Conservation (phyloP, 345 rosid genomes). For the Arabis hirsuta region DNA sequence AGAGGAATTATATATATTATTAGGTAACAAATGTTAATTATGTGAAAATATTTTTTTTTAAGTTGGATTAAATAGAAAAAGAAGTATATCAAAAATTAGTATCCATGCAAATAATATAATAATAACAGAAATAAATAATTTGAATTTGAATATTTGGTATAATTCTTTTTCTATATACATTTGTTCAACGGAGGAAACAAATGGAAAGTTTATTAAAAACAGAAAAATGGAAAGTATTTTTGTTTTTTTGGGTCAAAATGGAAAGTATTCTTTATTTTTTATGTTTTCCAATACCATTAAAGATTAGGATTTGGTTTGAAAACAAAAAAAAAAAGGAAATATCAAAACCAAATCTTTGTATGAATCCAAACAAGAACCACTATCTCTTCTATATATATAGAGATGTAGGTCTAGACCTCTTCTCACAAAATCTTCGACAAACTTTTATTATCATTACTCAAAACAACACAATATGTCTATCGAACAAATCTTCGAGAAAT, state of each 20-base stretch:
- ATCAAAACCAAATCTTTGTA: no score
- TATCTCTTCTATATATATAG: slow-evolving; percentile 19
- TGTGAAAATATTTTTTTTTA: no score
- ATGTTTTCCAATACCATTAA: not conserved
- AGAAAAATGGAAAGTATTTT: not conserved
- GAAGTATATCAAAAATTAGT: no score
- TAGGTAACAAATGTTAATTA: no score
- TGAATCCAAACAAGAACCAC: no score
- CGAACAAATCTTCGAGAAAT: not conserved
- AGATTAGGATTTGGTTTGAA: not conserved
- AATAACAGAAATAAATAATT: no score
- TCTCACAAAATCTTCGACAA: not conserved
- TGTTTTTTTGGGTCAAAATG: not conserved
- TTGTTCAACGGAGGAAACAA: not conserved
- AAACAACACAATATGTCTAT: slow-evolving; percentile 8
- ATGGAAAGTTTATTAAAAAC: not conserved
- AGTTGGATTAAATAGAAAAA: no score
- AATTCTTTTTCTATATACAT: not conserved
- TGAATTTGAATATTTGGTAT: no score
- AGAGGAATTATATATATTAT: no score
- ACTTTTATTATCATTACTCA: not conserved
- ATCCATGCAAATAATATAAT: no score
- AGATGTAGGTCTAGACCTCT: not conserved
- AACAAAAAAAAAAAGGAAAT: not conserved
- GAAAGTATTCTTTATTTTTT: no score